phyloP scores from a whole-genome alignment of 176 grass and related monocot species.

The Zea luxurians region DNA sequence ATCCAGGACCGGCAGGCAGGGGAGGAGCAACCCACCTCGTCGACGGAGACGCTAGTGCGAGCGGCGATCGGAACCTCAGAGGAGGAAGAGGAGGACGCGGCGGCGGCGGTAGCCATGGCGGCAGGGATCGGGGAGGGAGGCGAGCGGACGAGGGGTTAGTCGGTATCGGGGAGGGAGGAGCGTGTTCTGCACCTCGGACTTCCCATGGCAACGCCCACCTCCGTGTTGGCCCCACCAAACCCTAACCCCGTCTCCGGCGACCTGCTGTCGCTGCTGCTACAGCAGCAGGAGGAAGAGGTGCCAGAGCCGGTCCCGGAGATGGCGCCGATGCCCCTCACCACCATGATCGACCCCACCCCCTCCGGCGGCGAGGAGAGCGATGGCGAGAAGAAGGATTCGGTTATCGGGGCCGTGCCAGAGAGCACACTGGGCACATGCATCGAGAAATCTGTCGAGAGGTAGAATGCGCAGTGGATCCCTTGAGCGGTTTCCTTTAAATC shows the following conservation, averaged over 20 bases:
- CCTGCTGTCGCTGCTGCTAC: no score
- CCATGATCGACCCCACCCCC: no score
- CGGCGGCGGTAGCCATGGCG: conserved; percentile 40
- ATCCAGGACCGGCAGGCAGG: not conserved
- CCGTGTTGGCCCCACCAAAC: no score
- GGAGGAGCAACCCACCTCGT: conserved; percentile 11
- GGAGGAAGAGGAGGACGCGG: not conserved
- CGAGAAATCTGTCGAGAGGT: conserved; percentile 50
- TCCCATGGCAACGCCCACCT: no score
- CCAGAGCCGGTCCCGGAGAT: no score
- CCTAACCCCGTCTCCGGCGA: no score
- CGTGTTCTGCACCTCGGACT: no score
- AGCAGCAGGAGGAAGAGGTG: no score
- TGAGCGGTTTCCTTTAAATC: not conserved
- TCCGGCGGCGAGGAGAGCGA: no score
- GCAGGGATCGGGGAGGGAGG: not conserved
- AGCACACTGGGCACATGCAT: conserved; percentile 58
- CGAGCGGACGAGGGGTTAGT: not conserved
- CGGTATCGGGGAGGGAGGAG: not conserved
- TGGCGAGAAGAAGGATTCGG: conserved; percentile 69
- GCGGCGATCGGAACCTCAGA: not conserved
- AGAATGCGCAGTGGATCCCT: conserved; percentile 22
- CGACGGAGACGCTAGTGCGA: not conserved
- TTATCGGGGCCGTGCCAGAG: conserved; percentile 84
- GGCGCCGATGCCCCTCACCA: no score